These are phyloP conservation scores for Iberis pinnata DNA, from an alignment of 345 rosid species.

Conservation along the genomic window DNA sequence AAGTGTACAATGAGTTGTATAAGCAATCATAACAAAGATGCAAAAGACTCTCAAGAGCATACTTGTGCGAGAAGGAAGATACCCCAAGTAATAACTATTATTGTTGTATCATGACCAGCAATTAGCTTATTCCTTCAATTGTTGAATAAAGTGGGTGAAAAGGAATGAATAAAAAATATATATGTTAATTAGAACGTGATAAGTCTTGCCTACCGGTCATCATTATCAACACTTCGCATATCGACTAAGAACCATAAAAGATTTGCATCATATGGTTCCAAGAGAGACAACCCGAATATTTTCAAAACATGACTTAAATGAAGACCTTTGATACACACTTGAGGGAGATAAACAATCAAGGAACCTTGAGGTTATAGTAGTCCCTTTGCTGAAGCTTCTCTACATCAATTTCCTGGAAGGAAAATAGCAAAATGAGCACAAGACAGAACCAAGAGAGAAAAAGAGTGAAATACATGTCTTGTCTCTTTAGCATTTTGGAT, in stretches of 20 bases:
- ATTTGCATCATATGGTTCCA: conserved; percentile 71
- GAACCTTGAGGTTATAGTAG: conserved; percentile 70
- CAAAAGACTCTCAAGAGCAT: conserved; percentile 16
- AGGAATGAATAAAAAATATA: not conserved
- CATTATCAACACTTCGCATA: conserved; percentile 87
- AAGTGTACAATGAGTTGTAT: not conserved
- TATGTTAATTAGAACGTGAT: not conserved
- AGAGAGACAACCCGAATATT: conserved; percentile 9
- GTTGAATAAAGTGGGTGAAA: conserved; percentile 18
- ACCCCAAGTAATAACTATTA: conserved; percentile 97
- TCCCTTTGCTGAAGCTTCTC: conserved; percentile 88
- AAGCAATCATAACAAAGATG: not conserved
- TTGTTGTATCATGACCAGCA: conserved; percentile 96
- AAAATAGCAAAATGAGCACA: conserved; percentile 8
- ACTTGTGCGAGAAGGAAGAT: conserved; percentile 87
- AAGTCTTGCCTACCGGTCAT: conserved; percentile 62
- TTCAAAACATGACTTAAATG: not conserved
- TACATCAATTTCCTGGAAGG: conserved; percentile 76
- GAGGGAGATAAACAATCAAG: not conserved
- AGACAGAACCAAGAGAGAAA: not conserved
- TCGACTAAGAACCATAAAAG: conserved; percentile 86
- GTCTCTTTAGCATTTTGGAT: conserved; percentile 90
- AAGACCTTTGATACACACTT: not conserved
- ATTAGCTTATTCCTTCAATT: conserved; percentile 93
- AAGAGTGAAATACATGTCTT: conserved; percentile 46